Conservation (phyloP, 805 yeast species). For the Teunomyces atbi region DNA sequence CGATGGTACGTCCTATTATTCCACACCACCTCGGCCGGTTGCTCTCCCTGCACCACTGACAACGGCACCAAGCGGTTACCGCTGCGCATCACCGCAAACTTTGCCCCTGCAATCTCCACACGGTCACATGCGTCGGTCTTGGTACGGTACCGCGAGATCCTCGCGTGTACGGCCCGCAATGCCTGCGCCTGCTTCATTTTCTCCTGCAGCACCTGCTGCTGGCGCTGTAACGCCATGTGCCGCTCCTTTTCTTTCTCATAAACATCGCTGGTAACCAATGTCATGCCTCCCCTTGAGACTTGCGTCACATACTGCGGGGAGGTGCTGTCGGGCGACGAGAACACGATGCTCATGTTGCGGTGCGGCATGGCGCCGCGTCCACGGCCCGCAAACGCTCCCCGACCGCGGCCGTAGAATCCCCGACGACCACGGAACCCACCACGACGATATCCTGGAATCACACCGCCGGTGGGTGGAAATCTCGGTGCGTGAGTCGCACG, state of each 20-base stretch:
- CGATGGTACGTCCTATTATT: conserved; percentile 26
- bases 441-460: background rate
- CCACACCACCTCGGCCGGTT: conserved; percentile 26
- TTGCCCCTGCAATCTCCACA: conserved; percentile 37
- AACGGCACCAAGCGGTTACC: conserved; percentile 44
- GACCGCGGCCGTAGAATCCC: background rate
- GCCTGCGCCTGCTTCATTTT: conserved; percentile 11
- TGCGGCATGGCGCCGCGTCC: conserved; percentile 5
- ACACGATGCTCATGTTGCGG: conserved; percentile 30
- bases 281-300: conserved; percentile 34
- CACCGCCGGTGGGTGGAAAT: background rate
- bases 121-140: conserved; percentile 48
- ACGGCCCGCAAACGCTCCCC: background rate
- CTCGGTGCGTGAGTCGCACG: too few species aligned
- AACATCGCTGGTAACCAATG: conserved; percentile 36
- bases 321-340: conserved; percentile 10
- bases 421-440: conserved; percentile 3
- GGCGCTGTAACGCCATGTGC: conserved; percentile 8
- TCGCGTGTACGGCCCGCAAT: conserved; percentile 12
- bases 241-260: conserved; percentile 30
- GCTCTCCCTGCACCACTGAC: conserved; percentile 16
- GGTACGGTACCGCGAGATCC: conserved; percentile 27
- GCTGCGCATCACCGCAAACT: conserved; percentile 40
- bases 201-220: conserved; percentile 16
- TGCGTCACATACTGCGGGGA: conserved; percentile 23